phyloP scores from a whole-genome alignment of 2,329 filamentous ascomycete species.

The Tolypocladium nubicola region DNA sequence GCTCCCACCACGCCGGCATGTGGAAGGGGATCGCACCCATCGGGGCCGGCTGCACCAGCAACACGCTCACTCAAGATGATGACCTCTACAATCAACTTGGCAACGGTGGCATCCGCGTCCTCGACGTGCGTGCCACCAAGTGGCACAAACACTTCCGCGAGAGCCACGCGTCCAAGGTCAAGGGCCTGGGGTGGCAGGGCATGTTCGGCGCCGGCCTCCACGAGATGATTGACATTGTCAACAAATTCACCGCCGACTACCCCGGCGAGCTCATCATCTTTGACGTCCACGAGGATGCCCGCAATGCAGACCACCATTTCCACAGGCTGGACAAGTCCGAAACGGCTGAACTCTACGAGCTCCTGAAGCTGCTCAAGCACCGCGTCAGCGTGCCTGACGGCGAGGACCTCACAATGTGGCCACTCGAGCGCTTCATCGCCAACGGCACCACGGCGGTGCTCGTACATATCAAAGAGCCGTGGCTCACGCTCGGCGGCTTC shows the following conservation, averaged over 20 bases:
- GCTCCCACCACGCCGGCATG: constrained; percentile 20
- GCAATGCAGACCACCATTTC: not conserved
- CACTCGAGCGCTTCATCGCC: constrained; percentile 15
- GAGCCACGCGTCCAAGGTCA: constrained; percentile 9
- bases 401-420: constrained; percentile 14
- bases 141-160: constrained; percentile 6
- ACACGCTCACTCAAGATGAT: constrained; percentile 14
- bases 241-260: constrained; percentile 14
- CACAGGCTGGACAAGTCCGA: constrained; percentile 1
- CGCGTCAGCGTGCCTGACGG: constrained; percentile 9
- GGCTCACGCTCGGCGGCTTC: constrained; percentile 9
- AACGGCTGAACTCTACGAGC: constrained; percentile 7
- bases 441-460: constrained; percentile 14
- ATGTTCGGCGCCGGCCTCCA: constrained; percentile 12
- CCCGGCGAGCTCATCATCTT: constrained; percentile 23
- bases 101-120: constrained; percentile 16
- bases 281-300: constrained; percentile 14
- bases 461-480: constrained; percentile 14
- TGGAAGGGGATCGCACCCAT: constrained; percentile 4
- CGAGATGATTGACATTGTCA: constrained; percentile 17
- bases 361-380: constrained; percentile 12
- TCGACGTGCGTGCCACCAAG: constrained; percentile 16
- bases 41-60: constrained; percentile 5
- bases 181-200: constrained; percentile 10
- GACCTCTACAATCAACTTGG: constrained; percentile 14